Base-by-base conservation (phyloP, 306 rosid genomes). In the Luffa acutangula region DNA sequence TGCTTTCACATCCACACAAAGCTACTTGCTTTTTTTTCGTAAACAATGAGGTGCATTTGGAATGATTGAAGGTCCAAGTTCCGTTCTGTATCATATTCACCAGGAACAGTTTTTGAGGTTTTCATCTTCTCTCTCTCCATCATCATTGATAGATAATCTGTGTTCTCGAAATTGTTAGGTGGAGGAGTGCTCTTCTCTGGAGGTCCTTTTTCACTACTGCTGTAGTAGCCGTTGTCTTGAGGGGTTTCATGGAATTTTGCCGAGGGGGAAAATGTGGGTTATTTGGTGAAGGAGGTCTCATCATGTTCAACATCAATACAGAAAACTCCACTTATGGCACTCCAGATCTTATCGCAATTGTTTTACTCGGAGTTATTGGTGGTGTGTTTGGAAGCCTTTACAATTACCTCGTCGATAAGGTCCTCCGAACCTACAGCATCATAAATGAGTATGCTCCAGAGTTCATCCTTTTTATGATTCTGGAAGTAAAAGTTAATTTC, bases 111-210 rank as follows among this genome's bases (percentile, higher is more conserved):
- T 36, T 75, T 8, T 76, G 54, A 12, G 34, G 17, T 57, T 36
- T 60, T 75, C 34, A 49, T 21, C 60, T 18, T 83, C 51, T 78
- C 51, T 78, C 54, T 78, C 54, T 45, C 76, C 52, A 31, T 39
- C 49, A 7, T 60, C 42, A 12, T 37, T 9, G 43, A 39, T 4
- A 34, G 6, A 18, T 64, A 78, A 49, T 46, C 31, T n/a, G 9
- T 8, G 34, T 62, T 4, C 76, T 49, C 56, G 18, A 63, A 37
- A 49, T 21, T 63, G 75, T 18, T 79, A 90, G 97, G 98, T 93
- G 97, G 97, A 90, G 95, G 79, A 92, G 89, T 84, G 89, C 97
- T 83, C 97, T 92, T 86, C 83, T 92, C n/a, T 92, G 97, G 97
- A 84, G 97, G 71, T 75, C 95, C 12, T 90, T 92, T 81, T 92